Conservation (phyloP, 148 eudicot genomes). For the Beta vulgaris region DNA sequence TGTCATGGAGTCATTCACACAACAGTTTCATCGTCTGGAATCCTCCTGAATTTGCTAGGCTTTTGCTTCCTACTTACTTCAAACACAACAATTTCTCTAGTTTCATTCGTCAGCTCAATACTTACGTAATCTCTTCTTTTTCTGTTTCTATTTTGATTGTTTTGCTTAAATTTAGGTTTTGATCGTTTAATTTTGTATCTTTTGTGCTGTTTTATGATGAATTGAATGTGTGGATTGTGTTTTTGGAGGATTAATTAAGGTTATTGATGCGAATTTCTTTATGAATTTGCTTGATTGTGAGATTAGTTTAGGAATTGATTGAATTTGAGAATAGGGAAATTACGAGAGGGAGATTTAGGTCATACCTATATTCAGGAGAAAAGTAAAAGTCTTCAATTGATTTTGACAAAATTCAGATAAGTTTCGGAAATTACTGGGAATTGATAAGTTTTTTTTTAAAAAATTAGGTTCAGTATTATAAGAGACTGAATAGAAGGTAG, state of each 20-base stretch:
- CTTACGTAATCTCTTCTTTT: constrained; percentile 46
- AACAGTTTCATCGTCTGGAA: constrained; percentile 84
- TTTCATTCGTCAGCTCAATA: constrained; percentile 93
- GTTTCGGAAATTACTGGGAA: background rate
- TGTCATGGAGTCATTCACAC: constrained; percentile 55
- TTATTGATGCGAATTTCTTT: background rate
- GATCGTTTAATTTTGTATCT: background rate
- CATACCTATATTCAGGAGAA: too few species aligned
- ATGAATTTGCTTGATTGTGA: background rate
- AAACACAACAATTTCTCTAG: constrained; percentile 91
- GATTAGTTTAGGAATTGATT: background rate
- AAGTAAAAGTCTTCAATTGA: too few species aligned
- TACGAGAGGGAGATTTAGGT: too few species aligned
- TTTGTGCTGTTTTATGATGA: background rate
- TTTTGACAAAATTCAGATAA: background rate
- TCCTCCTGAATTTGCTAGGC: constrained; percentile 74
- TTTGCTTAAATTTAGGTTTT: background rate
- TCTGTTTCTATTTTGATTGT: background rate
- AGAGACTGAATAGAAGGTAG: background rate
- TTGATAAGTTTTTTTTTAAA: too few species aligned
- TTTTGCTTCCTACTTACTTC: constrained; percentile 72
- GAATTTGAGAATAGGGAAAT: too few species aligned
- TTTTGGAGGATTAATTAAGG: background rate
- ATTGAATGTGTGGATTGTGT: background rate
- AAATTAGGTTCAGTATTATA: background rate